Conservation (phyloP, 2,329 filamentous ascomycete genomes). For the Colletotrichum siamense region DNA sequence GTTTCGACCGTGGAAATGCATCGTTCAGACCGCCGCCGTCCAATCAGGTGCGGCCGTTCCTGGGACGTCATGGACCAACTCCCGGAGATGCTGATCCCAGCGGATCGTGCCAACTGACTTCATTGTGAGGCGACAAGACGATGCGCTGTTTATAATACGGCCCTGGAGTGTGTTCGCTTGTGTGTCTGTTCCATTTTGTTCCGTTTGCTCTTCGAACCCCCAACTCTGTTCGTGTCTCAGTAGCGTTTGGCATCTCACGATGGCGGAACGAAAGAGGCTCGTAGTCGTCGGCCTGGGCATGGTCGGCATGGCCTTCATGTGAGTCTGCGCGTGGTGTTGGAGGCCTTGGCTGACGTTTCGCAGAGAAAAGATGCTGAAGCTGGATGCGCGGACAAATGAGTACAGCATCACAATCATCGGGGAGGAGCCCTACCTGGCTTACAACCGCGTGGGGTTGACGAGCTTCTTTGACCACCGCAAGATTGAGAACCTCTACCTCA, state of each 20-base stretch:
- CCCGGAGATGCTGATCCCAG: conserved; percentile 22
- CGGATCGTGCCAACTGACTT: conserved; percentile 15
- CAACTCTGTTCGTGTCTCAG: background rate
- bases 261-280: conserved; percentile 67
- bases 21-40: background rate
- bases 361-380: conserved; percentile 88
- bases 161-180: background rate
- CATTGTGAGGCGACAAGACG: background rate
- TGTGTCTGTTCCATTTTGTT: background rate
- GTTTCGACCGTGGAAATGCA: conserved; percentile 14
- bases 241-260: background rate
- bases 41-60: background rate
- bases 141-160: conserved; percentile 4
- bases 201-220: background rate
- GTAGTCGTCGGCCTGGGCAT: conserved; percentile 90
- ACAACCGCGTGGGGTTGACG: conserved; percentile 89
- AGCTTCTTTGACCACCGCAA: conserved; percentile 87
- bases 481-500: conserved; percentile 88
- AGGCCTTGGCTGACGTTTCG: background rate
- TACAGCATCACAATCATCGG: conserved; percentile 87
- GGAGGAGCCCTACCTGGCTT: conserved; percentile 86
- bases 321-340: conserved; percentile 38
- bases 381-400: conserved; percentile 76
- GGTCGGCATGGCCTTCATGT: conserved; percentile 92
- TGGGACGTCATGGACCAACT: background rate